Evolutionary conservation across 371 early-diverging fungal genomes (phyloP).

Genomic region (Apophysomyces ossiformis): DNA sequence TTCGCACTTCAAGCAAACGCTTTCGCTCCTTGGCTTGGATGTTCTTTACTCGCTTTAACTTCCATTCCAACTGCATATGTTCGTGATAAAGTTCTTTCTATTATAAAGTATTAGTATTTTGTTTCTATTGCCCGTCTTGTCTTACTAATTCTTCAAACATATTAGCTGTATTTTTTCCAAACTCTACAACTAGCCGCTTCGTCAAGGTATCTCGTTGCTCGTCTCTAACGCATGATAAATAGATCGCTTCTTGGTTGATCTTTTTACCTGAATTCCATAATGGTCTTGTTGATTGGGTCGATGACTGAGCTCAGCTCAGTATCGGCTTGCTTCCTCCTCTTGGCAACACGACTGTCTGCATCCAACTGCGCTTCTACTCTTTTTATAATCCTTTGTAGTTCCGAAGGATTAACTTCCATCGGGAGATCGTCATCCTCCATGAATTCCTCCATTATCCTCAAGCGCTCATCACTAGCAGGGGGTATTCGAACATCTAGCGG

Average conservation of each 20-base stretch:
- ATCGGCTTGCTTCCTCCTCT: neutral
- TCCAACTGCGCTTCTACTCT: neutral
- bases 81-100: slow-evolving; percentile 1
- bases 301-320: neutral
- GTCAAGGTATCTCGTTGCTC: neutral
- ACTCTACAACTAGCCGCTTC: neutral
- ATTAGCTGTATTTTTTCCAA: neutral
- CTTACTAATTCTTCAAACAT: neutral
- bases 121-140: neutral
- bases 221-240: neutral
- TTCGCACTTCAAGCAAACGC: neutral
- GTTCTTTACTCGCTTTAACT: neutral
- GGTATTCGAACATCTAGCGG: neutral
- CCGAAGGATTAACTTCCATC: neutral
- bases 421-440: neutral
- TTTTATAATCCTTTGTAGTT: neutral
- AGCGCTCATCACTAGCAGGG: neutral
- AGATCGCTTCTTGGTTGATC: neutral
- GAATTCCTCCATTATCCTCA: neutral
- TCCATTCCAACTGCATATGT: slow-evolving; percentile 2
- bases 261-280: neutral
- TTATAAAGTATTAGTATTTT: neutral
- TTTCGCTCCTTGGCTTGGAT: neutral
- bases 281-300: neutral
- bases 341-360: neutral